These are phyloP conservation scores for Dipsacomyces acuminosporus DNA, from an alignment of 371 early-diverging fungal species.

Conservation along the genomic window DNA sequence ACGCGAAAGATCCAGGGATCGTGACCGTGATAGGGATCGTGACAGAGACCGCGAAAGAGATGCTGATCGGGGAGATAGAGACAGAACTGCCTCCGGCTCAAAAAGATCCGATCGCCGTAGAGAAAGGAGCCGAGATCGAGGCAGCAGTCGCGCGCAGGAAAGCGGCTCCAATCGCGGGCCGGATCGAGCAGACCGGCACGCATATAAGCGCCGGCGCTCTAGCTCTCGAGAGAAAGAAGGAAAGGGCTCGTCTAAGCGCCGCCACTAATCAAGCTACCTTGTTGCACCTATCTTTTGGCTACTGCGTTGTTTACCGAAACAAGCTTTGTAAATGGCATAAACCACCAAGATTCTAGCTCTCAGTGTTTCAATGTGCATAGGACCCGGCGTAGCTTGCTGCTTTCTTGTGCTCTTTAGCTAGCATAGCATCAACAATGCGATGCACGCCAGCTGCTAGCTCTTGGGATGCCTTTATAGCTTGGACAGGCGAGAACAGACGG, in stretches of 20 bases:
- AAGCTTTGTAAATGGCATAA: too few relatives aligned
- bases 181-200: constrained; percentile 15
- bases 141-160: constrained; percentile 11
- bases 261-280: constrained; percentile 27
- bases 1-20: too few relatives aligned
- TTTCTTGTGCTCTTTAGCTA: too few relatives aligned
- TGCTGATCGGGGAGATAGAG: background rate
- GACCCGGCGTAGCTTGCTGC: too few relatives aligned
- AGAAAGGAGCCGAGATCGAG: constrained; percentile 16
- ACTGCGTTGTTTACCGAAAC: too few relatives aligned
- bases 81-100: constrained; percentile 1
- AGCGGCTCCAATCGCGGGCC: constrained; percentile 5
- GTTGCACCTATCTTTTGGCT: too few relatives aligned
- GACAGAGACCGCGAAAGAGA: constrained; percentile 11
- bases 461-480: too few relatives aligned
- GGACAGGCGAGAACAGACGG: too few relatives aligned
- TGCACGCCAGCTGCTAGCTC: too few relatives aligned
- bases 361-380: too few relatives aligned
- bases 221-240: constrained; percentile 22
- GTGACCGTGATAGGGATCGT: constrained; percentile 2
- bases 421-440: too few relatives aligned
- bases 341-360: too few relatives aligned
- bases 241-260: constrained; percentile 29
- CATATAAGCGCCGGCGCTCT: constrained; percentile 41
- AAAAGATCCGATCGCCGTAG: constrained; percentile 21